Evolutionary conservation across 306 rosid genomes (phyloP), one percentile per base, ranked within the genome.

Genomic region (Hippophae tibetana): DNA sequence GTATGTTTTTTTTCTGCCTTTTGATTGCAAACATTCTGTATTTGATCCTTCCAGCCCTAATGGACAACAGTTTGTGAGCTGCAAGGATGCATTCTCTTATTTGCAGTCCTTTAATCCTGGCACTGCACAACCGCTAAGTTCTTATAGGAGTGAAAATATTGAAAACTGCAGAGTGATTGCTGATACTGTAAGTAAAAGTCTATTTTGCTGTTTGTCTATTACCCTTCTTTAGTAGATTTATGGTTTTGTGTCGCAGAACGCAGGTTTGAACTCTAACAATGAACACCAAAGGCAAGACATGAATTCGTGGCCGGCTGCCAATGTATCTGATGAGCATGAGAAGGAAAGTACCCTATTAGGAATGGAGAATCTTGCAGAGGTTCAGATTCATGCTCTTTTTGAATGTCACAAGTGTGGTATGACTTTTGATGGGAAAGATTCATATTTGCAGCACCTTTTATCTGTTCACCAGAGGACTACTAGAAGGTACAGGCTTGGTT

Each of bases 351-450:
- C 78, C 48, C 60, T 79, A 53, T 63, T 72, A 54, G 89, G 77
- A 58, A 69, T 77, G 40, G 96, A 81, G 43, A 89, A 85, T 72
- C 95, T 89, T 65, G 89, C 89, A 5, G 96, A 89, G 47, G 95
- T 85, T 68, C 81, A 77, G 72, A 77, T 89, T 72, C 90, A 64
- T 65, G 89, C 81, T 68, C 76, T 85, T 40, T 89, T 89, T 70
- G 96, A 89, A 64, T 89, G 96, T 74, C 95, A 76, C 77, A 89
- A 85, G 64, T 89, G 96, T 77, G 79, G 55, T 72, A 65, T 83
- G 88, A 81, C 76, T 59, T 89, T 89, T 65, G 85, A 70, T 25
- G 82, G 75, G 71, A 89, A 89, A 85, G 95, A 89, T 73, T 47
- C 77, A 0, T 89, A 89, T 73, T 73, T 89, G 80, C 89, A 83